Conservation (phyloP, 495 filamentous ascomycete genomes). For the Daldinia bambusicola region DNA sequence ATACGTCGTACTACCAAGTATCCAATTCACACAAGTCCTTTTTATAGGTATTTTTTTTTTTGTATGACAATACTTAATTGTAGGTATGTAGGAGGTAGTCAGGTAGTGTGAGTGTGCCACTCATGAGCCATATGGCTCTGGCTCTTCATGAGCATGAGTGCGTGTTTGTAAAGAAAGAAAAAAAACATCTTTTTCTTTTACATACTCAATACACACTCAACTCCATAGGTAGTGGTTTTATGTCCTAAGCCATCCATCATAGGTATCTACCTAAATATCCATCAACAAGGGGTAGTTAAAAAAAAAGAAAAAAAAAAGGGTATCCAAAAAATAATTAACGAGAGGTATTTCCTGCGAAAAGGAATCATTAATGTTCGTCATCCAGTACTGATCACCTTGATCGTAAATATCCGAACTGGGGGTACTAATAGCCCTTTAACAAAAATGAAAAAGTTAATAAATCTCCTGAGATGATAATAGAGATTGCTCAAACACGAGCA, state of each 20-base stretch:
- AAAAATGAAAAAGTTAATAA: neutral
- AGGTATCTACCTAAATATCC: neutral
- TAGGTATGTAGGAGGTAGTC: neutral
- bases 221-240: slow-evolving; percentile 8
- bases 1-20: neutral
- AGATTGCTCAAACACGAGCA: slow-evolving; percentile 33
- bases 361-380: neutral
- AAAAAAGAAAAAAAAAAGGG: too few relatives aligned
- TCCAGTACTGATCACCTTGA: neutral
- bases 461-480: too few relatives aligned
- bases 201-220: too few relatives aligned
- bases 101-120: too few relatives aligned
- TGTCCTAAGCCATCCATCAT: neutral
- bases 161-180: too few relatives aligned
- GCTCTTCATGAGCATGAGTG: too few relatives aligned
- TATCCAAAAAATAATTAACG: slow-evolving; percentile 32
- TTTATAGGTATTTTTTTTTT: neutral
- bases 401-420: neutral
- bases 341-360: slow-evolving; percentile 18
- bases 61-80: neutral
- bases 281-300: slow-evolving; percentile 2
- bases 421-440: neutral
- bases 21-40: neutral
- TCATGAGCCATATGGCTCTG: too few relatives aligned
- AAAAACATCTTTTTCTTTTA: too few relatives aligned